Percentiles rank a stretch among this genome's conserved stretches.
Conservation (phyloP, 495 filamentous ascomycete species). For the Aspergillus incahuasiensis region DNA sequence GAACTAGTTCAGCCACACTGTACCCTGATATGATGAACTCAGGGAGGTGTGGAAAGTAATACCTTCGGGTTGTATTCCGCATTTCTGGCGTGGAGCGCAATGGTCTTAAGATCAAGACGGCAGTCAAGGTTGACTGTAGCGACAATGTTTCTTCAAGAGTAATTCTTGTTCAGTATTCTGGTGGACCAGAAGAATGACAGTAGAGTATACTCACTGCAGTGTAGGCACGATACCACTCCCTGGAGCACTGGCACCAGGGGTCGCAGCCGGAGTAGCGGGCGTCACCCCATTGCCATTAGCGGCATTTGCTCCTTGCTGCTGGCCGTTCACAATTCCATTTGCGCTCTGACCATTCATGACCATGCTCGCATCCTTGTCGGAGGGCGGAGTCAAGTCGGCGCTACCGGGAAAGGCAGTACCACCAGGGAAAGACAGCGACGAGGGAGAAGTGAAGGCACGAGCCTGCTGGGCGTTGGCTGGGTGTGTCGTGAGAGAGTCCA, state of each 20-base stretch:
- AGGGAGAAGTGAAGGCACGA: constrained; percentile 82
- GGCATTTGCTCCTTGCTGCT: constrained; percentile 59
- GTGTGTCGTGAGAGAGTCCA: constrained; percentile 88
- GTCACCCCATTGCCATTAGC: constrained; percentile 77
- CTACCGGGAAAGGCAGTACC: constrained; percentile 82
- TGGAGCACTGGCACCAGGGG: constrained; percentile 71
- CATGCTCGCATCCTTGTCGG: constrained; percentile 52
- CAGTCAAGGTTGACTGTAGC: constrained; percentile 99
- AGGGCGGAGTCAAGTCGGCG: constrained; percentile 74
- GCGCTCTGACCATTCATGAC: constrained; percentile 44
- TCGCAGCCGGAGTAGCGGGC: constrained; percentile 93
- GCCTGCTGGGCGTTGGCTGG: constrained; percentile 84
- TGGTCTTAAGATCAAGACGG: constrained; percentile 97
- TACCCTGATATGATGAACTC: constrained; percentile 37
- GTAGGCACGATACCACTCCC: constrained; percentile 94
- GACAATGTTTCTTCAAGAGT: constrained; percentile 89
- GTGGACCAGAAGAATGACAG: constrained; percentile 39
- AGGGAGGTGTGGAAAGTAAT: constrained; percentile 45
- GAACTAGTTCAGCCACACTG: constrained; percentile 45
- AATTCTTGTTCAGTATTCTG: constrained; percentile 55
- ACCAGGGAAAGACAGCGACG: constrained; percentile 85
- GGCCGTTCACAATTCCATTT: constrained; percentile 48
- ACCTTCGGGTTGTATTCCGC: constrained; percentile 98
- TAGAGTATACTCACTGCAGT: constrained; percentile 86
- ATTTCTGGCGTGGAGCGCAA: constrained; percentile 95